Percentiles rank a stretch among this genome's conserved stretches.
Conservation (phyloP, 163 green algal species). For the Coccomyxa subellipsoidea region DNA sequence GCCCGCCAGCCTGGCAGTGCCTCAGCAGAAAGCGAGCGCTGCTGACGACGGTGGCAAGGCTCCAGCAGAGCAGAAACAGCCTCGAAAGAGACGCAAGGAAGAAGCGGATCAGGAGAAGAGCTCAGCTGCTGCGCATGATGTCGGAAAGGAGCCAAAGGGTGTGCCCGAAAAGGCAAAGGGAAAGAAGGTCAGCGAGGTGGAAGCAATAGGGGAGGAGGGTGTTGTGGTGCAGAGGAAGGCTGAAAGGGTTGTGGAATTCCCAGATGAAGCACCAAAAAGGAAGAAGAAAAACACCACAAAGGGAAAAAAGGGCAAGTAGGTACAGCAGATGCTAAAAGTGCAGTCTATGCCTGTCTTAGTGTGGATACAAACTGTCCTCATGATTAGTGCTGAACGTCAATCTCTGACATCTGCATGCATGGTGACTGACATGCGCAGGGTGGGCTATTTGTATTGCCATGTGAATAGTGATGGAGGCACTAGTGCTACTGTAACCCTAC, state of each 20-base stretch:
- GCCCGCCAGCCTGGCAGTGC: neutral
- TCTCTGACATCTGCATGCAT: too few relatives aligned
- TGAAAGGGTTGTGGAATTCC: conserved; percentile 8
- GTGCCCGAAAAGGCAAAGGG: neutral
- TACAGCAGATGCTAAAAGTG: neutral
- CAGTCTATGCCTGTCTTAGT: too few relatives aligned
- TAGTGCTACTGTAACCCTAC: too few relatives aligned
- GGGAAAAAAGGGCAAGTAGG: neutral
- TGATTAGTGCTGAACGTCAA: too few relatives aligned
- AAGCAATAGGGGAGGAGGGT: neutral
- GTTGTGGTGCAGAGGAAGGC: neutral
- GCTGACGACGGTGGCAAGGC: neutral
- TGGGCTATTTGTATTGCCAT: too few relatives aligned
- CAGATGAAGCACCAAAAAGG: neutral
- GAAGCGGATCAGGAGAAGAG: neutral
- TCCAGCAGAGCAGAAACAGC: neutral
- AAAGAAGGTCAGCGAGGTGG: neutral
- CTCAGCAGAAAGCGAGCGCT: neutral
- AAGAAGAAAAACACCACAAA: neutral
- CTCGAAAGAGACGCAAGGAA: neutral
- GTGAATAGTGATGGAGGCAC: too few relatives aligned
- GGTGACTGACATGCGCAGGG: too few relatives aligned
- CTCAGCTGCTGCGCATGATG: neutral
- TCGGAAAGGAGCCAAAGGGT: neutral
- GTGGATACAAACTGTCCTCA: too few relatives aligned